Base-by-base conservation (phyloP, 164 flowering plant genomes). In the Macadamia integrifolia region DNA sequence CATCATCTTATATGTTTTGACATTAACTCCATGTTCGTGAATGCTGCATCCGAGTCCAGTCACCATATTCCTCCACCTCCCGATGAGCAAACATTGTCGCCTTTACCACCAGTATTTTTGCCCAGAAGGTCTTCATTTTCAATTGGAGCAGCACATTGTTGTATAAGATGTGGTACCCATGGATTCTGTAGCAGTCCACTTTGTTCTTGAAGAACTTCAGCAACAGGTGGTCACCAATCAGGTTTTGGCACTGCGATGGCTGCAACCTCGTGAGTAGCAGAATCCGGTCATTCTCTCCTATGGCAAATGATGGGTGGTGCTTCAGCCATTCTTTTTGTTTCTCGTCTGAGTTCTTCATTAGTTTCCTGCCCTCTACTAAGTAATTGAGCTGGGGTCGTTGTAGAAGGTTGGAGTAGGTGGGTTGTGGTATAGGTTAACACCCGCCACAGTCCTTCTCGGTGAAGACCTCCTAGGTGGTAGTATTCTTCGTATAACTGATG, bases 21-120 rank as follows among this genome's bases (percentile, higher is more conserved):
- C 76, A 79, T 75, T 80, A 88, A 94, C 49, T 90, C 97, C 99
- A 94, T 94, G 74, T 92, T 97, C 32, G 97, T 88, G 76, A 94
- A 77, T 50, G 82, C 75, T 32, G 99, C 99, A 78, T 94, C 99
- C 65, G 97, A 90, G 83, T 94, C 99, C 43, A 94, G 92, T 97
- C 97, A 94, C 92, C 92, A 94, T 79, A 94, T 83, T 97, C 99
- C 86, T 94, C 98, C 30, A 87, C 87, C 74, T 92, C 97, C 68
- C 97, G 99, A 75, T 94, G 97, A 60, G 99, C 93, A 67, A 92
- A 30, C 99, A 94, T 94, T 3, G 95, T 91, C 6, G 99, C 88
- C 13, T 82, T 78, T 32, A 94, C 83, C 29, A 78, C 75, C 31
- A 97, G 97, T 12, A 82, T 65, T 65, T 94, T 94, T 12, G 97